Percentiles rank a stretch among this genome's conserved stretches.
phyloP scores from a whole-genome alignment of 345 rosid genomes.

The Passiflora organensis region DNA sequence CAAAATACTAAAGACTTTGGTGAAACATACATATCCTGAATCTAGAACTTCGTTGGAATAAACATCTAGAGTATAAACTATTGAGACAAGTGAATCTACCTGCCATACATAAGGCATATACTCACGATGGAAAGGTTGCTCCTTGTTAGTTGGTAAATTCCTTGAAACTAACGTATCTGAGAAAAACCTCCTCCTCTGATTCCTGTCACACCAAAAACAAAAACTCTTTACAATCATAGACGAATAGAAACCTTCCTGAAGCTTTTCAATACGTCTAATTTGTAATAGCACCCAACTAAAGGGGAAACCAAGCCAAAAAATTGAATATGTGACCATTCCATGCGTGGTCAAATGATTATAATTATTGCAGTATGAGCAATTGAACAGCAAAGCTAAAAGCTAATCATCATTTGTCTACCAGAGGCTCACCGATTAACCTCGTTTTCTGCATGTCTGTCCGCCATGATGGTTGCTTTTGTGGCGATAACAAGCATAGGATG shows the following conservation, averaged over 20 bases:
- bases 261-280: too few relatives aligned
- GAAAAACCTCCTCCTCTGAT: not conserved
- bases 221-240: too few relatives aligned
- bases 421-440: conserved; percentile 40
- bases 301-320: too few relatives aligned
- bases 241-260: too few relatives aligned
- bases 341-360: too few relatives aligned
- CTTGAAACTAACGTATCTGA: conserved; percentile 17
- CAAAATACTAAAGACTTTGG: not conserved
- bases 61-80: not conserved
- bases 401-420: not conserved
- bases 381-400: too few relatives aligned
- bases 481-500: conserved; percentile 70
- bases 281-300: too few relatives aligned
- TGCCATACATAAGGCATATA: conserved; percentile 90
- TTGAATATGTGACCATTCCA: too few relatives aligned
- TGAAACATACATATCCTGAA: not conserved
- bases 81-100: conserved; percentile 35
- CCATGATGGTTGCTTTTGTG: conserved; percentile 49
- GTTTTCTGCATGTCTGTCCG: conserved; percentile 30
- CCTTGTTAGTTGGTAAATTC: conserved; percentile 25
- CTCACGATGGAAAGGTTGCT: conserved; percentile 46
- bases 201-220: not conserved
- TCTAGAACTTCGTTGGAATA: not conserved
- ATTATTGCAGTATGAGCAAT: too few relatives aligned